Conservation (phyloP, 2,329 filamentous ascomycete species). For the Phialophora expanda region DNA sequence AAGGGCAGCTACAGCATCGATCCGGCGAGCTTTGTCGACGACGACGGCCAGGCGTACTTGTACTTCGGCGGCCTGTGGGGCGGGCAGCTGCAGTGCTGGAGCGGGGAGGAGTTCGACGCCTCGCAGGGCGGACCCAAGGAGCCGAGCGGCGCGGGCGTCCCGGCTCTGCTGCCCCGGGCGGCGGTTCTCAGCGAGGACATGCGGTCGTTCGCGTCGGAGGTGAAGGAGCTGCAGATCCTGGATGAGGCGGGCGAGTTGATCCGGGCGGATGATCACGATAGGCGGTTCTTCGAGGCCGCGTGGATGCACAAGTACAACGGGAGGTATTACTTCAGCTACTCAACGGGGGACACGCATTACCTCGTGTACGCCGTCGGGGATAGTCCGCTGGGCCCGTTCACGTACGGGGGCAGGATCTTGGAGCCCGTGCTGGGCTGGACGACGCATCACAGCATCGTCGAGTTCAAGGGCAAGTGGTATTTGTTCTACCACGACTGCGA, state of each 20-base stretch:
- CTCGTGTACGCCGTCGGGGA: constrained; percentile 71
- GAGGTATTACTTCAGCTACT: constrained; percentile 77
- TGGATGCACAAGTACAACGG: constrained; percentile 77
- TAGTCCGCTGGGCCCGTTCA: constrained; percentile 72
- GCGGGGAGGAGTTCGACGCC: constrained; percentile 56
- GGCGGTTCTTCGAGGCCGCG: constrained; percentile 79
- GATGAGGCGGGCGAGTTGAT: constrained; percentile 65
- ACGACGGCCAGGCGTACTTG: constrained; percentile 66
- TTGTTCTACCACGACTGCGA: constrained; percentile 78
- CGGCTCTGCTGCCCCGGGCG: constrained; percentile 70
- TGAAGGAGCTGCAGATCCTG: constrained; percentile 67
- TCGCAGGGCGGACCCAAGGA: constrained; percentile 64
- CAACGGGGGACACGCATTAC: constrained; percentile 77
- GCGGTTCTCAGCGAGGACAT: constrained; percentile 69
- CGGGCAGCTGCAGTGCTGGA: constrained; percentile 78
- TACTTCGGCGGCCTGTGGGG: constrained; percentile 85
- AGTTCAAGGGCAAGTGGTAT: constrained; percentile 74
- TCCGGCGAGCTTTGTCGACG: constrained; percentile 75
- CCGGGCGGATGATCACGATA: constrained; percentile 70
- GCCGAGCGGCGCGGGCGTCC: constrained; percentile 60
- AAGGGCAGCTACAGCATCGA: constrained; percentile 76
- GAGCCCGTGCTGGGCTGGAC: constrained; percentile 82
- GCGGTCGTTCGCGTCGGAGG: constrained; percentile 61
- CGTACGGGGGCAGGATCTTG: constrained; percentile 71
- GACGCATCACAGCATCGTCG: constrained; percentile 78